Conservation (phyloP, 2,329 filamentous ascomycete genomes). For the Cyphellophora europaea region DNA sequence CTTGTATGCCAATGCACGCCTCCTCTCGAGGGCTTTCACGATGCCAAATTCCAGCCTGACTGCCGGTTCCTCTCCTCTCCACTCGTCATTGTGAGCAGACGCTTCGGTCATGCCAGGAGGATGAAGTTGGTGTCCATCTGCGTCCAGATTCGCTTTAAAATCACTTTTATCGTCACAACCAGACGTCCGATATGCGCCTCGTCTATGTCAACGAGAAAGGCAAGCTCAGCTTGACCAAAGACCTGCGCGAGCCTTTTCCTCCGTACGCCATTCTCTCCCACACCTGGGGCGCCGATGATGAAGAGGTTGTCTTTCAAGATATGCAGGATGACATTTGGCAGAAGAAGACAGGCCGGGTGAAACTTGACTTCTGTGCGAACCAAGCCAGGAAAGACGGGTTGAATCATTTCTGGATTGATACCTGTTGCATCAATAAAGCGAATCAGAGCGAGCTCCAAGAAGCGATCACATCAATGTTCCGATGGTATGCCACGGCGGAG, state of each 20-base stretch:
- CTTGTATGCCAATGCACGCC: too few species aligned
- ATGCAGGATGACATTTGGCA: constrained; percentile 2
- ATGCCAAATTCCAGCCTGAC: too few species aligned
- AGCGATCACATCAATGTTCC: constrained; percentile 17
- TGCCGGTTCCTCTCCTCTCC: too few species aligned
- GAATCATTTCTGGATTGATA: constrained; percentile 20
- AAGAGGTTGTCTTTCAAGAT: constrained; percentile 18
- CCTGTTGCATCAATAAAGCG: constrained; percentile 19
- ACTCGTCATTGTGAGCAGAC: too few species aligned
- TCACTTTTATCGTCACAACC: too few species aligned
- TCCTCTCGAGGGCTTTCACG: too few species aligned
- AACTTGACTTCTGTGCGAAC: constrained; percentile 3
- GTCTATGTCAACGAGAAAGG: constrained; percentile 2
- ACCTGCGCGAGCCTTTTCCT: constrained; percentile 5
- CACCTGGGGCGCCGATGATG: constrained; percentile 16
- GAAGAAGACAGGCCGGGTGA: constrained; percentile 1
- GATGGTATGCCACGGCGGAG: constrained; percentile 13
- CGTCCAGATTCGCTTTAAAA: too few species aligned
- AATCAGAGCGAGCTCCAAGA: constrained; percentile 15
- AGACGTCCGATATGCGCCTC: too few species aligned
- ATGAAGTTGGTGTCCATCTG: too few species aligned
- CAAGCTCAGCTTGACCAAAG: constrained; percentile 3
- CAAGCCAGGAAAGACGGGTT: constrained; percentile 4
- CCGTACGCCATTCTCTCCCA: constrained; percentile 19
- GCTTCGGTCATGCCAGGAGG: too few species aligned